phyloP scores from a whole-genome alignment of 306 rosid species.

The Prunus davidiana region DNA sequence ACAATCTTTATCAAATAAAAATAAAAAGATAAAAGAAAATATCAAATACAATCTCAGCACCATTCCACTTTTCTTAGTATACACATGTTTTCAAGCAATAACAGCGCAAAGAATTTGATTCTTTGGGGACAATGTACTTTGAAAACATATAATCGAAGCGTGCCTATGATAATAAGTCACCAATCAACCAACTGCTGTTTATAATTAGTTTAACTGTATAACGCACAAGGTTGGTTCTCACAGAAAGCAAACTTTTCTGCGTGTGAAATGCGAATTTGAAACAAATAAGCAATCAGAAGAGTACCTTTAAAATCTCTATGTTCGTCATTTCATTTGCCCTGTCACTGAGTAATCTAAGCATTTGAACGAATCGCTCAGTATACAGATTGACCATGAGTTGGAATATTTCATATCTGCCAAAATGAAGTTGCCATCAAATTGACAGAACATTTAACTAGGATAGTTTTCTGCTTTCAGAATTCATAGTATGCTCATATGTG shows the following conservation, averaged over 20 bases:
- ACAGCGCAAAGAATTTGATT: neutral
- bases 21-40: too few species aligned
- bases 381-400: constrained; percentile 94
- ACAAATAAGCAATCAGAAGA: constrained; percentile 24
- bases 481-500: neutral
- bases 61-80: neutral
- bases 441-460: neutral
- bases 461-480: neutral
- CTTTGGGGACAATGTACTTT: neutral
- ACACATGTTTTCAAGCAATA: neutral
- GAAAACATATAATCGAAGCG: neutral
- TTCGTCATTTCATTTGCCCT: constrained; percentile 83
- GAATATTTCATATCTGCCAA: constrained; percentile 91
- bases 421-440: constrained; percentile 1
- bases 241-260: neutral
- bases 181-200: neutral
- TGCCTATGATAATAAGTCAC: neutral
- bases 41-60: neutral
- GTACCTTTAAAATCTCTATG: constrained; percentile 92
- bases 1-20: neutral
- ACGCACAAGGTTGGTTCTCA: neutral
- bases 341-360: constrained; percentile 94
- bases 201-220: neutral
- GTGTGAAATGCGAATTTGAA: constrained; percentile 6
- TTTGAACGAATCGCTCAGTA: constrained; percentile 94